Base-by-base conservation (phyloP, 2,329 filamentous ascomycete genomes). In the Penicillium sp. region DNA sequence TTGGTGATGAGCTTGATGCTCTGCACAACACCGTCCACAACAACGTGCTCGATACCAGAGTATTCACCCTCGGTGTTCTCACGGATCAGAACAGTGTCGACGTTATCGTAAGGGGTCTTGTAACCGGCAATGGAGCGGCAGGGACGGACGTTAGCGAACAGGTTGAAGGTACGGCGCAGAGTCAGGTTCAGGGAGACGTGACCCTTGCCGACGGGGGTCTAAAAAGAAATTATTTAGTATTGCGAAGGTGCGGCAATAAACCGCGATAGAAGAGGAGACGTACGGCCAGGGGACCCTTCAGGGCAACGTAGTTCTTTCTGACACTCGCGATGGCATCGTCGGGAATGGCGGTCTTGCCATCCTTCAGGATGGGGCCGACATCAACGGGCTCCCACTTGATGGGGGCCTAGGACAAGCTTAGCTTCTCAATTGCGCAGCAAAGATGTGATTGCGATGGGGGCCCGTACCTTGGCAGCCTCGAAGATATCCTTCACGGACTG, bases 41-140 rank as follows among this genome's bases (percentile, higher is more conserved):
- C 93, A 49, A 96, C 83, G 77, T 98, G 93, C 81, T 98, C 93
- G 64, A 98, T 97, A 54, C 93, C 93, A 34, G 89, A 95, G 84
- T 98, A 98, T 80, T 97, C 93, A 72, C 93, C 93, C 82, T 97
- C 93, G 61, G 93, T 97, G 81, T 98, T 98, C 79, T 98, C 93
- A 74, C 93, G 88, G 76, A 98, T 97, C 69, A 98, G 79, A 66
- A 96, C 89, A 31, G 90, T 96, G 76, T 98, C 87, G 68, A 98
- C 93, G 64, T 87, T 82, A 72, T 97, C 91, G 78, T 97, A 97
- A 55, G 91, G 89, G 44, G 93, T 98, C 84, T 97, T 95, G 86
- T 86, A 98, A 66, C 93, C 93, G 57, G 87, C 87, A 61, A 98
- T 89, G 56, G 89, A 96, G 69, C 89, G 87, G 84, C 94, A 98